A percentile compares a stretch with the other conserved stretches of the same genome.
These are phyloP conservation scores for Castanea crenata DNA, from an alignment of 306 rosid genomes.

Conservation along the genomic window DNA sequence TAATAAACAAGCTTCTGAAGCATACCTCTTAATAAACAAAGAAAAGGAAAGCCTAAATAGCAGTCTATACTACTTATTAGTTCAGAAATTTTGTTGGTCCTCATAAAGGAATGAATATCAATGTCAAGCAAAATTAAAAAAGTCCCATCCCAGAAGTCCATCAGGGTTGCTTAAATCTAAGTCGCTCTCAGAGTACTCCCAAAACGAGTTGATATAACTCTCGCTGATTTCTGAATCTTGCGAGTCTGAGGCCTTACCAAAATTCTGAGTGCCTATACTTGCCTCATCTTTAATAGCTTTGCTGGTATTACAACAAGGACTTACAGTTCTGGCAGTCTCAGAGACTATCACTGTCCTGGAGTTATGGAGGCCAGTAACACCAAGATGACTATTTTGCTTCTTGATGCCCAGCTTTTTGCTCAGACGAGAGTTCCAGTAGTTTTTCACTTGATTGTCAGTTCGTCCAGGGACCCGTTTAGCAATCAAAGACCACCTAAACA, in stretches of 20 bases:
- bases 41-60: no score
- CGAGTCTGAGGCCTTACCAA: not conserved
- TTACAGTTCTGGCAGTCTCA: not conserved
- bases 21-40: no score
- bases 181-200: not conserved
- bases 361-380: not conserved
- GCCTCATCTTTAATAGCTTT: not conserved
- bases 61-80: no score
- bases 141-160: not conserved
- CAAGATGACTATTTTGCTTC: not conserved
- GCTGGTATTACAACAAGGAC: not conserved
- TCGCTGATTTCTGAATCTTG: not conserved
- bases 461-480: not conserved
- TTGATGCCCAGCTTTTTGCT: not conserved
- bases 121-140: not conserved
- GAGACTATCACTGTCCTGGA: not conserved
- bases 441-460: not conserved
- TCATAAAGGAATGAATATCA: no score
- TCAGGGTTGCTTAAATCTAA: not conserved
- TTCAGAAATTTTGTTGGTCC: no score
- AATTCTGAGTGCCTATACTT: not conserved
- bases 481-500: not conserved
- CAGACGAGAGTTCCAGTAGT: not conserved
- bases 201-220: not conserved
- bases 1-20: no score